Conservation (phyloP, 2,329 filamentous ascomycete genomes). For the Reticulascus tulasneorum region DNA sequence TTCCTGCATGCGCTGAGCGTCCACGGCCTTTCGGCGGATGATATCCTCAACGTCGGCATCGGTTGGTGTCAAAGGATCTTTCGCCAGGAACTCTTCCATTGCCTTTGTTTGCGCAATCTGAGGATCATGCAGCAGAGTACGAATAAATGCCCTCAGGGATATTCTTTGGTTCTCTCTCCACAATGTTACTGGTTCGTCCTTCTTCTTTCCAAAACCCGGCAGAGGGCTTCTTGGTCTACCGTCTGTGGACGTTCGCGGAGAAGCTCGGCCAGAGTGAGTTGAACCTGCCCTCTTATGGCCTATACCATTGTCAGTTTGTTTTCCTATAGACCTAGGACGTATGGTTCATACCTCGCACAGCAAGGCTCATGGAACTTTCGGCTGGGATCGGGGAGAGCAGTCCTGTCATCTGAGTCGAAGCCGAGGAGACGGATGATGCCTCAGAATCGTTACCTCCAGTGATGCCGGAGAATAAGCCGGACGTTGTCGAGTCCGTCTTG, state of each 20-base stretch:
- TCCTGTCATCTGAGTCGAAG: conserved; percentile 62
- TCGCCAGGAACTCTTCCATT: conserved; percentile 78
- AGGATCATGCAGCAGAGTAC: conserved; percentile 78
- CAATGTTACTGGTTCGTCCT: conserved; percentile 36
- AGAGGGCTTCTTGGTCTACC: conserved; percentile 25
- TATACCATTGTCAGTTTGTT: conserved; percentile 14
- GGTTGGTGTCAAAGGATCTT: conserved; percentile 66
- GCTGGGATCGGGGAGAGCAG: conserved; percentile 22
- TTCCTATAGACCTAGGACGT: background rate
- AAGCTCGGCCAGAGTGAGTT: conserved; percentile 29
- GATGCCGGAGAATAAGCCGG: conserved; percentile 48
- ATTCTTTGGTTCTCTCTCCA: conserved; percentile 89
- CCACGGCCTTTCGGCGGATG: conserved; percentile 71
- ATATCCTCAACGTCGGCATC: conserved; percentile 86
- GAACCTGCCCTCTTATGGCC: conserved; percentile 27
- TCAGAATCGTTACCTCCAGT: conserved; percentile 66
- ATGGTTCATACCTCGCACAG: conserved; percentile 34
- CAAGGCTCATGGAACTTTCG: conserved; percentile 31
- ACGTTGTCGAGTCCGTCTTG: conserved; percentile 68
- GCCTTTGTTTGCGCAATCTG: conserved; percentile 79
- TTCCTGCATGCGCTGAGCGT: conserved; percentile 85
- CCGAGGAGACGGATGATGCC: conserved; percentile 74
- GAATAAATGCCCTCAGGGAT: conserved; percentile 85
- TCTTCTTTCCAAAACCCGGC: conserved; percentile 23
- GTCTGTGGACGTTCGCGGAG: conserved; percentile 44